Conservation (phyloP, 2,329 filamentous ascomycete genomes). For the Beauveria sp. region DNA sequence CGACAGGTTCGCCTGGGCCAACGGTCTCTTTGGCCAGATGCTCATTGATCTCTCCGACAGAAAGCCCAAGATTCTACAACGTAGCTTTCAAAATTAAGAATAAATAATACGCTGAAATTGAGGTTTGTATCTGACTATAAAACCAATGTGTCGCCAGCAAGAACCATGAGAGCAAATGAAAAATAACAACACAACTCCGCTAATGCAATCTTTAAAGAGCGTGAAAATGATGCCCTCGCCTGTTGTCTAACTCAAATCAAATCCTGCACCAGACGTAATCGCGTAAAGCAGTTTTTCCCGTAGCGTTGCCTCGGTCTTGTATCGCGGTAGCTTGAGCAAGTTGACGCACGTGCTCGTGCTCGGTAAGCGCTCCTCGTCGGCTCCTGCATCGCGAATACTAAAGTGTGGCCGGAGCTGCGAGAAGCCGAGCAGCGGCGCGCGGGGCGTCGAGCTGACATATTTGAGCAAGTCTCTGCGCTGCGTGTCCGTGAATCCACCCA, state of each 20-base stretch:
- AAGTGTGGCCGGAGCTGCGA: slow-evolving; percentile 77
- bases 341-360: slow-evolving; percentile 97
- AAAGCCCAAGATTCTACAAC: slow-evolving; percentile 57
- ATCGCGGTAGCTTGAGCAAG: slow-evolving; percentile 82
- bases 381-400: slow-evolving; percentile 71
- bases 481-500: slow-evolving; percentile 65
- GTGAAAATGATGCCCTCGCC: background rate
- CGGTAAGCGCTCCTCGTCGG: slow-evolving; percentile 62
- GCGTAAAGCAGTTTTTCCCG: slow-evolving; percentile 83
- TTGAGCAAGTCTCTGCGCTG: slow-evolving; percentile 84
- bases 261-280: slow-evolving; percentile 82
- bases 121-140: background rate
- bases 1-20: slow-evolving; percentile 78
- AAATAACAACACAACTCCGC: background rate
- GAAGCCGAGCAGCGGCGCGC: slow-evolving; percentile 85
- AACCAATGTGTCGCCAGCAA: background rate
- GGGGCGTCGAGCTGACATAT: slow-evolving; percentile 89
- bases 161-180: background rate
- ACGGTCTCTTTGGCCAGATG: slow-evolving; percentile 80
- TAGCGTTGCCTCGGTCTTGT: slow-evolving; percentile 57
- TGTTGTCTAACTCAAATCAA: slow-evolving; percentile 63
- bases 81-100: slow-evolving; percentile 36
- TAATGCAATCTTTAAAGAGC: background rate
- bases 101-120: background rate
- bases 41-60: slow-evolving; percentile 66